phyloP scores from a whole-genome alignment of 1,284 basidiomycete species.

The Ceratobasidium sp. region DNA sequence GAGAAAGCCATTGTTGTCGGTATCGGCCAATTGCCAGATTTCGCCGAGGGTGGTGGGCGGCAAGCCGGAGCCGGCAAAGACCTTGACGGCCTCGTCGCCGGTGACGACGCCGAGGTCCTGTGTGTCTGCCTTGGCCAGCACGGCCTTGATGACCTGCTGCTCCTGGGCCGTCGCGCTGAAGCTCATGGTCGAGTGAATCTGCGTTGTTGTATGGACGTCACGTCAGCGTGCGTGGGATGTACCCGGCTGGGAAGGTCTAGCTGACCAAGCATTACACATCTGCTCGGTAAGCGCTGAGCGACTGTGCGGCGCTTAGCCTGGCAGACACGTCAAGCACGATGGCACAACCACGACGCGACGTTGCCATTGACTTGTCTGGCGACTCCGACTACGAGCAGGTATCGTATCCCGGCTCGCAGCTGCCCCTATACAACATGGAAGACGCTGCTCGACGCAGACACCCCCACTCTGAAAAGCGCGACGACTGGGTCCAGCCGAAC shows the following conservation, averaged over 20 bases:
- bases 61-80: constrained; percentile 85
- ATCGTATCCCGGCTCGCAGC: constrained; percentile 3
- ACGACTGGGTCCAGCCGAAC: constrained; percentile 29
- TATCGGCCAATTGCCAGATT: constrained; percentile 95
- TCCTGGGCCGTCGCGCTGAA: constrained; percentile 78
- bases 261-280: constrained; percentile 13
- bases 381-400: constrained; percentile 39
- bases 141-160: constrained; percentile 74
- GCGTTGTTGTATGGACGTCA: constrained; percentile 20
- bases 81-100: constrained; percentile 85
- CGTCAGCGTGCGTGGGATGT: constrained; percentile 44
- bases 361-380: constrained; percentile 29
- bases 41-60: constrained; percentile 86
- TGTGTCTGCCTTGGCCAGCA: constrained; percentile 77
- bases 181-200: constrained; percentile 53
- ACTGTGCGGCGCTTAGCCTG: constrained; percentile 28
- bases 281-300: constrained; percentile 10
- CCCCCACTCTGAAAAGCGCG: constrained; percentile 30
- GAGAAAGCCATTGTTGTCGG: constrained; percentile 92
- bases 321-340: constrained; percentile 33
- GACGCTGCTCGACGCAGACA: constrained; percentile 29
- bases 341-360: constrained; percentile 30
- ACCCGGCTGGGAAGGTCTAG: background rate
- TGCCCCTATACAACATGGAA: constrained; percentile 12
- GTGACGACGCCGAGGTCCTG: constrained; percentile 86